These are phyloP conservation scores for Priceomyces haplophilus DNA, from an alignment of 805 yeast genomes.

Conservation along the genomic window DNA sequence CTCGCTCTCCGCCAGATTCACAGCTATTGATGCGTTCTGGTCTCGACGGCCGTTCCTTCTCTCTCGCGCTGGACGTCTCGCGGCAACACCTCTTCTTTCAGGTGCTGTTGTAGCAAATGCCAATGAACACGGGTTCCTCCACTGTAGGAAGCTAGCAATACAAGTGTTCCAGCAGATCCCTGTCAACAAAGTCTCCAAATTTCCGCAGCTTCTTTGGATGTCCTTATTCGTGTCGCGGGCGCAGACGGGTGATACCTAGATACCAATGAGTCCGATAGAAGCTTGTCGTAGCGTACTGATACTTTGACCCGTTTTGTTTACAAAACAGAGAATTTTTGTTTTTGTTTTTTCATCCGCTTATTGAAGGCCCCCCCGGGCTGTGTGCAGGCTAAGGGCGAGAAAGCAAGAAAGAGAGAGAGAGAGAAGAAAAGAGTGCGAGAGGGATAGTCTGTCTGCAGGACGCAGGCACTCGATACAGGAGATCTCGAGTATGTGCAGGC, in stretches of 20 bases:
- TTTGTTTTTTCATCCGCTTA: slow-evolving; percentile 10
- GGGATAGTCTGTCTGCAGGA: too few relatives aligned
- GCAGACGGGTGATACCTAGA: not conserved
- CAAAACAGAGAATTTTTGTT: slow-evolving; percentile 17
- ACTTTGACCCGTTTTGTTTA: slow-evolving; percentile 14
- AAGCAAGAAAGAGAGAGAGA: too few relatives aligned
- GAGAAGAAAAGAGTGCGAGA: too few relatives aligned
- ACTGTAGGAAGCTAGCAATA: slow-evolving; percentile 3
- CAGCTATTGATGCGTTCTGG: not conserved
- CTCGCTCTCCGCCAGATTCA: too few relatives aligned
- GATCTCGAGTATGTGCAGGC: too few relatives aligned
- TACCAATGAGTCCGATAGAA: not conserved
- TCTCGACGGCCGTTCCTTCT: not conserved
- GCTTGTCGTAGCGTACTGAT: not conserved
- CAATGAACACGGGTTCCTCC: slow-evolving; percentile 5
- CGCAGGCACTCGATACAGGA: too few relatives aligned
- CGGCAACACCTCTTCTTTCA: not conserved
- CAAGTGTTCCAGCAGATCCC: not conserved
- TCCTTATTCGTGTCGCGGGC: not conserved
- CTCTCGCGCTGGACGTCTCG: not conserved
- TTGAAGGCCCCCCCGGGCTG: not conserved
- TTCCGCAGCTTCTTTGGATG: not conserved
- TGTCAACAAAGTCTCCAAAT: slow-evolving; percentile 1
- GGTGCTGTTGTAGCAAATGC: slow-evolving; percentile 1
- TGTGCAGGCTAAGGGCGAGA: too few relatives aligned